Evolutionary conservation across 2,329 filamentous ascomycete species (phyloP).

Genomic region (Trichoderma sp.): DNA sequence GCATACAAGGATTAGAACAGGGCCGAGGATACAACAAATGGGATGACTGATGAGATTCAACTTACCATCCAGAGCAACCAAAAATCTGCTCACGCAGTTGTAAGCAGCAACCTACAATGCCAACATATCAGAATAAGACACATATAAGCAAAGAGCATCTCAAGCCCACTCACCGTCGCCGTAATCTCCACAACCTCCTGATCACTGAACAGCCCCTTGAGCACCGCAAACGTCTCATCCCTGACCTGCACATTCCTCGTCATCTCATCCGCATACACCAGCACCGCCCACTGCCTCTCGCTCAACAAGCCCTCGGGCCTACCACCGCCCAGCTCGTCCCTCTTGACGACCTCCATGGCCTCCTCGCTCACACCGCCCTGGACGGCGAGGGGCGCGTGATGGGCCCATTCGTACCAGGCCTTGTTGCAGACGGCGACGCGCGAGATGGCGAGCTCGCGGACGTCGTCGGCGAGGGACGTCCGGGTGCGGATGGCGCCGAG

Average conservation of each 20-base stretch:
- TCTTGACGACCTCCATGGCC: slow-evolving; percentile 51
- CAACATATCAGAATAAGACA: background rate
- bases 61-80: slow-evolving; percentile 78
- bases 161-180: slow-evolving; percentile 59
- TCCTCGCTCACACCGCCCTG: slow-evolving; percentile 59
- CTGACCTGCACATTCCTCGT: slow-evolving; percentile 70
- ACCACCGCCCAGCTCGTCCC: slow-evolving; percentile 34
- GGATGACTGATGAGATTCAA: slow-evolving; percentile 19
- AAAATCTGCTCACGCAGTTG: slow-evolving; percentile 81
- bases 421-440: slow-evolving; percentile 78
- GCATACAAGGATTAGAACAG: slow-evolving; percentile 28
- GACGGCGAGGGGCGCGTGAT: slow-evolving; percentile 70
- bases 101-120: slow-evolving; percentile 64
- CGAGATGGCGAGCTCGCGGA: slow-evolving; percentile 79
- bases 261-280: slow-evolving; percentile 82
- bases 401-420: slow-evolving; percentile 84
- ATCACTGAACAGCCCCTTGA: slow-evolving; percentile 66
- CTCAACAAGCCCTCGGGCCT: slow-evolving; percentile 53
- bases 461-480: slow-evolving; percentile 52
- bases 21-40: slow-evolving; percentile 14
- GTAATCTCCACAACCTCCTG: slow-evolving; percentile 80
- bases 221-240: slow-evolving; percentile 65
- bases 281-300: slow-evolving; percentile 66
- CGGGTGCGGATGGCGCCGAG: slow-evolving; percentile 64
- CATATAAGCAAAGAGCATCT: background rate